These are phyloP conservation scores for Alternaria brassicae DNA, from an alignment of 2,329 filamentous ascomycete genomes.

Conservation along the genomic window DNA sequence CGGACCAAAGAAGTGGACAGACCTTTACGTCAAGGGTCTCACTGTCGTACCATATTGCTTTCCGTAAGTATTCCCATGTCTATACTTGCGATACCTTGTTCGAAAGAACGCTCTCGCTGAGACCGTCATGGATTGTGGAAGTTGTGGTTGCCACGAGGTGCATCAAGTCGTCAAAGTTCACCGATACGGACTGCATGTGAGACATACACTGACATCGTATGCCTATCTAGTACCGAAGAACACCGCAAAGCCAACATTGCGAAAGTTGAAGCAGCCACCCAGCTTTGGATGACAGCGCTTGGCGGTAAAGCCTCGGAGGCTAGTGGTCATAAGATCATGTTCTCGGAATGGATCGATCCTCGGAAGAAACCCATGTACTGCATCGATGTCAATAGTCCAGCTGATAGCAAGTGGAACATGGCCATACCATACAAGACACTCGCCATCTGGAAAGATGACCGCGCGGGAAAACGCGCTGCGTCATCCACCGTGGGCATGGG, in stretches of 20 bases:
- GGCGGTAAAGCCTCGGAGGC: neutral
- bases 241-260: neutral
- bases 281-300: neutral
- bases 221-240: neutral
- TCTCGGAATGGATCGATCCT: neutral
- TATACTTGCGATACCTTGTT: neutral
- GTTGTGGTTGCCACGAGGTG: neutral
- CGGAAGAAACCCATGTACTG: neutral
- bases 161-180: neutral
- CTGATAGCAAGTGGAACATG: neutral
- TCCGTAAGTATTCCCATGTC: neutral
- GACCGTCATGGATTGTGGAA: neutral
- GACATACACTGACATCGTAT: neutral
- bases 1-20: neutral
- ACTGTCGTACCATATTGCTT: neutral
- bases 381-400: slow-evolving; percentile 1
- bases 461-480: neutral
- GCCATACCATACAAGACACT: slow-evolving; percentile 1
- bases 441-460: neutral
- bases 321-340: neutral
- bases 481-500: neutral
- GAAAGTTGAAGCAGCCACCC: neutral
- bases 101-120: neutral
- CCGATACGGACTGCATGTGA: neutral
- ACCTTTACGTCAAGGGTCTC: neutral